Conservation (phyloP, 306 rosid genomes). For the Cucumis melo region DNA sequence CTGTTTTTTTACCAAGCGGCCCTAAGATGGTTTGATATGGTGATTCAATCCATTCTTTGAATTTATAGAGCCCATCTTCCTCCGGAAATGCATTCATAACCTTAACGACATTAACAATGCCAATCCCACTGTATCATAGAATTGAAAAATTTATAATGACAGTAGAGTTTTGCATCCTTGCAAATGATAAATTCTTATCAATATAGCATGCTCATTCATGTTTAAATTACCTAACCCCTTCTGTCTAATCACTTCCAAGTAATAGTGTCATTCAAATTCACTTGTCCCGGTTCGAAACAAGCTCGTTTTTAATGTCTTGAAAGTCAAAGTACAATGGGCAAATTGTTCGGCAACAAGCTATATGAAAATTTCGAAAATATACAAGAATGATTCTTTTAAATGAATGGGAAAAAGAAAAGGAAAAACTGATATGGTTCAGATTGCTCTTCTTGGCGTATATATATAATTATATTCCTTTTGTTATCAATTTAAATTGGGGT, state of each 20-base stretch:
- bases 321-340: not conserved
- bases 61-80: slow-evolving; percentile 67
- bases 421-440: too few relatives aligned
- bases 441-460: too few relatives aligned
- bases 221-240: slow-evolving; percentile 68
- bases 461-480: too few relatives aligned
- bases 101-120: slow-evolving; percentile 94
- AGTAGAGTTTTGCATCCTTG: not conserved
- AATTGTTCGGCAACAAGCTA: not conserved
- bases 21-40: slow-evolving; percentile 89
- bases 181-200: not conserved
- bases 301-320: slow-evolving; percentile 89
- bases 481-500: too few relatives aligned
- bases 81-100: slow-evolving; percentile 87
- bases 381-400: not conserved
- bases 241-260: slow-evolving; percentile 97
- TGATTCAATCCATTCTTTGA: slow-evolving; percentile 88
- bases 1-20: slow-evolving; percentile 32
- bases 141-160: slow-evolving; percentile 13
- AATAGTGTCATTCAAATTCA: slow-evolving; percentile 76
- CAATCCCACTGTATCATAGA: slow-evolving; percentile 66
- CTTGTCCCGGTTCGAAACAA: slow-evolving; percentile 68
- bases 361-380: not conserved
- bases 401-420: not conserved
- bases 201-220: not conserved